phyloP scores from a whole-genome alignment of 352 stramenopile genomes.

The Phytophthora ramorum region DNA sequence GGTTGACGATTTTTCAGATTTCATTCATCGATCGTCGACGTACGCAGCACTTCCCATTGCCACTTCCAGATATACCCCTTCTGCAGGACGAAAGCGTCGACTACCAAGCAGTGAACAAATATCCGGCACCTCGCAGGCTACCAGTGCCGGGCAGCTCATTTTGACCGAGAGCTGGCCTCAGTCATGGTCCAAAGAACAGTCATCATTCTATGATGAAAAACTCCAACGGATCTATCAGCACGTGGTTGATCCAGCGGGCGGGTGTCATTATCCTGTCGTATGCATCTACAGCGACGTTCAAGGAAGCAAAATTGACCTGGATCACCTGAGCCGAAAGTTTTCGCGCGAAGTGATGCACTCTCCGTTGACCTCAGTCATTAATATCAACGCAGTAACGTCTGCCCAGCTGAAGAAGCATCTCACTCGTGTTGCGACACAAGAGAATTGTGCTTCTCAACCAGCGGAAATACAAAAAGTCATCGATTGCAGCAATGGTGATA shows the following conservation, averaged over 20 bases:
- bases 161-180: constrained; percentile 83
- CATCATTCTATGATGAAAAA: constrained; percentile 56
- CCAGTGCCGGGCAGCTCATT: constrained; percentile 53
- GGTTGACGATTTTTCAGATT: constrained; percentile 81
- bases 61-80: constrained; percentile 24
- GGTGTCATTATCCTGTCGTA: constrained; percentile 62
- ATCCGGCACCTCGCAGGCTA: background rate
- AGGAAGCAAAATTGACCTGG: constrained; percentile 74
- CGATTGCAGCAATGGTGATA: constrained; percentile 73
- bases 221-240: constrained; percentile 61
- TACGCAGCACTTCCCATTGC: constrained; percentile 68
- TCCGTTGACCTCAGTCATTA: constrained; percentile 71
- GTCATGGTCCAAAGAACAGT: constrained; percentile 48
- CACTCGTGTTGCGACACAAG: constrained; percentile 42
- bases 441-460: constrained; percentile 40
- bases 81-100: constrained; percentile 28
- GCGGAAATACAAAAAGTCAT: constrained; percentile 57
- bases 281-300: constrained; percentile 87
- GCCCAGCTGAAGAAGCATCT: constrained; percentile 82
- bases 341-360: constrained; percentile 73
- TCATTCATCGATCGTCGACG: constrained; percentile 72
- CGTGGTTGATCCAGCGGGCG: constrained; percentile 50
- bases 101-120: constrained; percentile 18
- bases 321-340: constrained; percentile 71
- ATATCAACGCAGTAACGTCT: constrained; percentile 81